phyloP scores from a whole-genome alignment of 164 flowering plant genomes.

The Akebia trifoliata region DNA sequence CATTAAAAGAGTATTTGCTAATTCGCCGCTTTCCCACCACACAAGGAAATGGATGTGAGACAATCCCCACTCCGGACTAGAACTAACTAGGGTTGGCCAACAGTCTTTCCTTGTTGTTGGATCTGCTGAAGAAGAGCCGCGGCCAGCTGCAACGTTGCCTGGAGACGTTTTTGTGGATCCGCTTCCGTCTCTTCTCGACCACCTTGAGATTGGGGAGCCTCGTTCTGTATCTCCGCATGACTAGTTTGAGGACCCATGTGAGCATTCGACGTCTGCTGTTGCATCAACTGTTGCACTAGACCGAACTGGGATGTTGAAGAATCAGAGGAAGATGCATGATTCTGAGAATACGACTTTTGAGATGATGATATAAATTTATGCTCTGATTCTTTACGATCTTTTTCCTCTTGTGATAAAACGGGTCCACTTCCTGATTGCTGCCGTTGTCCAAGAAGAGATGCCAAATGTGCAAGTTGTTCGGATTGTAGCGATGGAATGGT shows the following conservation, averaged over 20 bases:
- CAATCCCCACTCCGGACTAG: no score
- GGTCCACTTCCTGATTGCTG: conserved; percentile 31
- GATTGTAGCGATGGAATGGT: conserved; percentile 39
- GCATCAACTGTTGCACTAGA: conserved; percentile 41
- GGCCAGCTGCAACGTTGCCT: conserved; percentile 90
- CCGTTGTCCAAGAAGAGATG: conserved; percentile 63
- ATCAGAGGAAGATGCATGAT: conserved; percentile 32
- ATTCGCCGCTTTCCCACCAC: no score
- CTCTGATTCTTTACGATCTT: conserved; percentile 31
- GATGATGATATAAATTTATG: conserved; percentile 15
- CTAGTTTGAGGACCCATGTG: conserved; percentile 21
- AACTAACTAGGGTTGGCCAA: conserved; percentile 14
- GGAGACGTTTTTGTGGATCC: conserved; percentile 87
- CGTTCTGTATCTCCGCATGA: conserved; percentile 27
- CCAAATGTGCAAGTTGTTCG: conserved; percentile 66
- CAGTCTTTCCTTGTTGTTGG: conserved; percentile 62
- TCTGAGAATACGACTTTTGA: conserved; percentile 24
- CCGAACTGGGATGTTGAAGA: conserved; percentile 29
- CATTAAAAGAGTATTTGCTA: no score
- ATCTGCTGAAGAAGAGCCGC: conserved; percentile 98
- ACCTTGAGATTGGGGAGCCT: conserved; percentile 15
- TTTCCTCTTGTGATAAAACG: conserved; percentile 18
- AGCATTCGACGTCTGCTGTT: conserved; percentile 27
- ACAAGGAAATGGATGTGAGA: no score
- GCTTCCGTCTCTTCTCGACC: conserved; percentile 46